Percentiles rank a stretch among this genome's conserved stretches.
These are phyloP conservation scores for Penicillium antarcticum DNA, from an alignment of 495 filamentous ascomycete species.

Conservation along the genomic window DNA sequence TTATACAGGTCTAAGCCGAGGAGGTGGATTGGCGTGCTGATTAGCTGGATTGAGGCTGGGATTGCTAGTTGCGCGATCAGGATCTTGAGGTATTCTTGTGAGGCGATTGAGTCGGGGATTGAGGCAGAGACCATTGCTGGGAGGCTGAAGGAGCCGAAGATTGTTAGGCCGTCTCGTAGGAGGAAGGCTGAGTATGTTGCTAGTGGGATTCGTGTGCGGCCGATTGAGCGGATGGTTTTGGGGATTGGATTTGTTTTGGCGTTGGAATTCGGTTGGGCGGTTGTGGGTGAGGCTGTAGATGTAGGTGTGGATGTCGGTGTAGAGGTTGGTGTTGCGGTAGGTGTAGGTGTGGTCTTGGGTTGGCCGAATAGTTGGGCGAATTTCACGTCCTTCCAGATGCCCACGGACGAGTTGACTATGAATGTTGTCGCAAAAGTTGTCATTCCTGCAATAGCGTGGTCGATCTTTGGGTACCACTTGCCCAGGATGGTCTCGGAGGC, in stretches of 20 bases:
- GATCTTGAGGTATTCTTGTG: slow-evolving; percentile 33
- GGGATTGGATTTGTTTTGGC: slow-evolving; percentile 35
- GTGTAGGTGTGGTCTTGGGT: slow-evolving; percentile 6
- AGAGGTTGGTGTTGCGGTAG: slow-evolving; percentile 33
- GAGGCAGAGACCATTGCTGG: slow-evolving; percentile 40
- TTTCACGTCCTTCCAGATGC: slow-evolving; percentile 47
- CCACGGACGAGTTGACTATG: slow-evolving; percentile 38
- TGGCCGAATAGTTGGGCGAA: slow-evolving; percentile 43
- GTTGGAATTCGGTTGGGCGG: slow-evolving; percentile 17
- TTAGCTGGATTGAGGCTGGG: slow-evolving; percentile 73
- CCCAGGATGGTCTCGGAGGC: slow-evolving; percentile 47
- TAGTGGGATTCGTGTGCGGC: slow-evolving; percentile 51
- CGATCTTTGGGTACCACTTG: slow-evolving; percentile 41
- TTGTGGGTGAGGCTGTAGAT: slow-evolving; percentile 15
- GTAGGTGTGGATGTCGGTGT: slow-evolving; percentile 40
- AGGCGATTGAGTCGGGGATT: slow-evolving; percentile 37
- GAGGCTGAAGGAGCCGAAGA: slow-evolving; percentile 87
- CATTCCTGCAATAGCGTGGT: slow-evolving; percentile 45
- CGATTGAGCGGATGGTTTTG: slow-evolving; percentile 25
- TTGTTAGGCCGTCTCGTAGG: slow-evolving; percentile 74
- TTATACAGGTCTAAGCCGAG: slow-evolving; percentile 86
- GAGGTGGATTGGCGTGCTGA: slow-evolving; percentile 81
- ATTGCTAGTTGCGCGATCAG: slow-evolving; percentile 69
- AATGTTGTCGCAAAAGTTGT: slow-evolving; percentile 36
- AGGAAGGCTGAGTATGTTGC: slow-evolving; percentile 63